Evolutionary conservation across 768 basidiomycete genomes (phyloP), one percentile per base, ranked within the genome.

Genomic region (Serendipita sp.): DNA sequence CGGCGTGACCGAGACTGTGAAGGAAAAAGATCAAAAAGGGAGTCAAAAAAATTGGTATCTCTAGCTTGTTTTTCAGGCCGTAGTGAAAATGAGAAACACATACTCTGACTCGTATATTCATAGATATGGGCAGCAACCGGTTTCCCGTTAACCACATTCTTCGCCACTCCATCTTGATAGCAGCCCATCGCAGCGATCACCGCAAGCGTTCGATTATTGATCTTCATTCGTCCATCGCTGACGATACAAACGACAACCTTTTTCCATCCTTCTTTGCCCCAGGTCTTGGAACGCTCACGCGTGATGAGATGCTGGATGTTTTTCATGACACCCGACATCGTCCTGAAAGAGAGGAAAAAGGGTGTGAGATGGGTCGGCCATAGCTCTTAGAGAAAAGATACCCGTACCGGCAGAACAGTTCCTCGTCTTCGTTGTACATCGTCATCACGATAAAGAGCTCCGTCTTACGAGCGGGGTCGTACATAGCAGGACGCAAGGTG

Each of bases 401-500:
- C 28, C n/a, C n/a, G 5, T 24, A 34, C 53, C 53, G 41, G 45
- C 24, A 26, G 9, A 68, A 58, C 53, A 58, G 31, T 31, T 58
- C 53, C 31, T 58, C 53, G 68, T 90, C 83, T 69, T 92, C 92
- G 69, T 96, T 95, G 72, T 95, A 96, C 93, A 97, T 96, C 14
- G 94, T 97, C 82, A 97, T 87, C 44, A 96, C 94, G 67, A 97
- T 94, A 74, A 96, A 95, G 16, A 97, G 76, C 72, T 98, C 95
- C 34, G 94, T 96, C 34, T 87, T 79, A 20, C 94, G 78, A 0
- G 90, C 87, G 0, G 92, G 92, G 68, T 94, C 89, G 72, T 95
- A 94, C 68, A 90, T 82, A n/a, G 82, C 79, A 71, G 95, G 94
- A 2, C 95, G 82, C 4, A 97, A 78, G 0, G 90, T 89, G 74